Evolutionary conservation across 805 yeast species (phyloP).

Genomic region (Saturnispora saitoi): DNA sequence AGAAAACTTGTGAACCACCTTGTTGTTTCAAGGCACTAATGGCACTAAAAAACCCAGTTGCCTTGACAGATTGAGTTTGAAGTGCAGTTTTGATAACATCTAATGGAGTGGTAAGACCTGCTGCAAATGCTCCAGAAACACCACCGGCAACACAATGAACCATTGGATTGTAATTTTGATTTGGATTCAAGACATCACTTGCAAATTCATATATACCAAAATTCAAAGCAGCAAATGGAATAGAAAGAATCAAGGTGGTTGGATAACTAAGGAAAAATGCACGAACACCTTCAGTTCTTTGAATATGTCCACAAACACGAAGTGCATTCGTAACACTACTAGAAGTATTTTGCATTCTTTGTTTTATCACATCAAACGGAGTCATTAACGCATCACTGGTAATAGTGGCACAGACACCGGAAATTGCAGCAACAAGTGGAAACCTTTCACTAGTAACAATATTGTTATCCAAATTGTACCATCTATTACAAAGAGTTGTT

Average conservation of each 20-base stretch:
- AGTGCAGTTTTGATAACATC: constrained; percentile 88
- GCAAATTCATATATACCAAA: constrained; percentile 86
- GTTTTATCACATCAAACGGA: constrained; percentile 92
- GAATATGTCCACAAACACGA: constrained; percentile 35
- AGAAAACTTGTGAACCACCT: constrained; percentile 60
- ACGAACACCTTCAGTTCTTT: constrained; percentile 54
- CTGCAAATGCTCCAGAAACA: constrained; percentile 89
- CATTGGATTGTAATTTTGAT: constrained; percentile 73
- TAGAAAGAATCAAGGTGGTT: constrained; percentile 82
- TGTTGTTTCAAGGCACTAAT: constrained; percentile 53
- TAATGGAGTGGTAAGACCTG: constrained; percentile 88
- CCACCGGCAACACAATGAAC: constrained; percentile 91
- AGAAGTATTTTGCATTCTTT: constrained; percentile 67
- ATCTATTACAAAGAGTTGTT: constrained; percentile 37
- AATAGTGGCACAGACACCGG: constrained; percentile 90
- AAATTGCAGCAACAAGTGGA: constrained; percentile 73
- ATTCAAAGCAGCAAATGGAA: constrained; percentile 92
- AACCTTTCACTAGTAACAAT: constrained; percentile 58
- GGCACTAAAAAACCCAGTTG: constrained; percentile 64
- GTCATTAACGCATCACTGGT: constrained; percentile 95
- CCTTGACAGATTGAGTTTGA: constrained; percentile 67
- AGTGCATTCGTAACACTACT: constrained; percentile 14
- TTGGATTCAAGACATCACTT: constrained; percentile 72
- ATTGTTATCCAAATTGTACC: constrained; percentile 26
- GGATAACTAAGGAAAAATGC: constrained; percentile 92